Evolutionary conservation across 1,284 basidiomycete species (phyloP).

Genomic region (Tilletia indica): DNA sequence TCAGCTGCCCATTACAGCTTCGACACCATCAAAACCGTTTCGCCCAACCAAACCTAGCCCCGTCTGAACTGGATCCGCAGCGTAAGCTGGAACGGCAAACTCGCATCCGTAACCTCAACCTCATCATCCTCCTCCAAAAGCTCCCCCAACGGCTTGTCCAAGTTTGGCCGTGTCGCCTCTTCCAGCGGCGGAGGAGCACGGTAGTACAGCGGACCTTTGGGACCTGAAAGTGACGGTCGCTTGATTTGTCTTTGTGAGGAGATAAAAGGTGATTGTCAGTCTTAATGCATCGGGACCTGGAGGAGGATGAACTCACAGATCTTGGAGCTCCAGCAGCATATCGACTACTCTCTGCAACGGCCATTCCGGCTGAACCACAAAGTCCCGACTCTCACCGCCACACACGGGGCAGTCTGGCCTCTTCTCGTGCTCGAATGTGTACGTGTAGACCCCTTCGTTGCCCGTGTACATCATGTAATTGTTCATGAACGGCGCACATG

Average conservation of each 20-base stretch:
- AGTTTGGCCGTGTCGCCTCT: conserved; percentile 79
- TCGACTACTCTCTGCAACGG: conserved; percentile 42
- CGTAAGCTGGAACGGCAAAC: conserved; percentile 69
- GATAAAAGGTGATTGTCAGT: conserved; percentile 24
- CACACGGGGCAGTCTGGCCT: conserved; percentile 94
- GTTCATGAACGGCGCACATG: conserved; percentile 86
- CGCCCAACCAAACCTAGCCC: no score
- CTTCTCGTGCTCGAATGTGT: conserved; percentile 93
- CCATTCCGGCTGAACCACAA: conserved; percentile 25
- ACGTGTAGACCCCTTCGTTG: conserved; percentile 93
- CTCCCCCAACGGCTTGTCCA: conserved; percentile 79
- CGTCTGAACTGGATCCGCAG: conserved; percentile 60
- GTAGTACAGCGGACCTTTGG: conserved; percentile 71
- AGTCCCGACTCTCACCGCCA: conserved; percentile 68
- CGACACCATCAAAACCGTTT: no score
- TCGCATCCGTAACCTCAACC: conserved; percentile 80
- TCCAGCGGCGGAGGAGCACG: conserved; percentile 88
- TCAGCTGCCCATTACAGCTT: no score
- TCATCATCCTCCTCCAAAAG: conserved; percentile 73
- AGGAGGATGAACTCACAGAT: conserved; percentile 35
- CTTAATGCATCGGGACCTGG: neutral
- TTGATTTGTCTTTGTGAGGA: conserved; percentile 39
- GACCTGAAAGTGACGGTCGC: conserved; percentile 31
- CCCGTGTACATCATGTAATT: conserved; percentile 92
- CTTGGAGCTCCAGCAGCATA: conserved; percentile 34